Percentiles rank a stretch among this genome's conserved stretches.
Conservation (phyloP, 768 basidiomycete genomes). For the Suillus americanus region DNA sequence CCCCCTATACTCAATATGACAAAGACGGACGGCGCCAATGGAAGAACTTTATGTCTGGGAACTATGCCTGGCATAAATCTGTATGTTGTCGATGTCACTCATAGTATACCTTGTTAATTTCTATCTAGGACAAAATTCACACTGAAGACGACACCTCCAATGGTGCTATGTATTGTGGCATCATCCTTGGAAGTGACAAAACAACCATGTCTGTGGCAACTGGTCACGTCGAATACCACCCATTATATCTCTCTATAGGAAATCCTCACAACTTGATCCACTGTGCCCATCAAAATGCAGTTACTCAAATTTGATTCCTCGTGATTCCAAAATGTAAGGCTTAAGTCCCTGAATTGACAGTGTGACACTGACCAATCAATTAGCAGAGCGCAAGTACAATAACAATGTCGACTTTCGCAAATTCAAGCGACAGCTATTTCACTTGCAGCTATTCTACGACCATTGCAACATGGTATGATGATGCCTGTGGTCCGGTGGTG, state of each 20-base stretch:
- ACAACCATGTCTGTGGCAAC: slow-evolving; percentile 42
- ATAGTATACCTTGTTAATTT: not conserved
- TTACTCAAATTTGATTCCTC: slow-evolving; percentile 26
- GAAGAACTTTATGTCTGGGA: slow-evolving; percentile 36
- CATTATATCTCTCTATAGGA: slow-evolving; percentile 33
- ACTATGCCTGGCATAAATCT: slow-evolving; percentile 35
- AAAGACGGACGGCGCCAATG: slow-evolving; percentile 18
- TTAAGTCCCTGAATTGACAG: not conserved
- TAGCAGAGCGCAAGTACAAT: slow-evolving; percentile 13
- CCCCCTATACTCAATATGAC: slow-evolving; percentile 27
- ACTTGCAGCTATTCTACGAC: slow-evolving; percentile 23
- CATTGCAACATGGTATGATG: slow-evolving; percentile 27
- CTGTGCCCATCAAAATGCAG: slow-evolving; percentile 21
- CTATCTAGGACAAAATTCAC: slow-evolving; percentile 22
- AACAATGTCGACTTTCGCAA: slow-evolving; percentile 9
- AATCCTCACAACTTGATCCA: slow-evolving; percentile 19
- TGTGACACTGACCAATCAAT: not conserved
- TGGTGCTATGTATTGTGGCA: slow-evolving; percentile 32
- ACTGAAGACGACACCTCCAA: slow-evolving; percentile 20
- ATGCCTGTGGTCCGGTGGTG: slow-evolving; percentile 25
- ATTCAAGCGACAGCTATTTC: slow-evolving; percentile 28
- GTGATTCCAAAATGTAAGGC: slow-evolving; percentile 31
- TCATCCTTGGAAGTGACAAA: slow-evolving; percentile 40
- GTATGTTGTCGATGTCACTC: slow-evolving; percentile 19
- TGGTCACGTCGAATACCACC: slow-evolving; percentile 39